Evolutionary conservation across 75 land plant species (phyloP), one percentile per base, ranked within the genome.

Genomic region (Picea sitchensis): DNA sequence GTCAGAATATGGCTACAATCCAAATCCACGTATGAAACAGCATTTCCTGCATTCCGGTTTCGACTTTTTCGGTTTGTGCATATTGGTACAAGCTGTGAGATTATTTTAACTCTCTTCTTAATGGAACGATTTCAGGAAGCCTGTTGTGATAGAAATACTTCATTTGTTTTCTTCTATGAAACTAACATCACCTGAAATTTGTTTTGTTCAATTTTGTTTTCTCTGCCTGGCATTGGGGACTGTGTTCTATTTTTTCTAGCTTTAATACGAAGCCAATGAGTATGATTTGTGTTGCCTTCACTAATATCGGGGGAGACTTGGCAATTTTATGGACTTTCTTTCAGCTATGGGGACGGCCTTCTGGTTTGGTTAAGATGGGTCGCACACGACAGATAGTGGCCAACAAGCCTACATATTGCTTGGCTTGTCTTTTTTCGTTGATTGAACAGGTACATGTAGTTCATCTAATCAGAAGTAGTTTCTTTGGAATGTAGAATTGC

Each of bases 391-490:
- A 83, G 32, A 58, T 73, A 57, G 87, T 75, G 77, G 86, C 76
- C 20, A 79, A 88, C 85, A 89, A 80, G 67, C 83, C 87, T 63
- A 82, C 65, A 78, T 95, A 95, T 75, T 93, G 98, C 83, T 76
- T 95, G 76, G 81, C 89, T 68, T 95, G 98, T 81, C 82, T 95
- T 58, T n/a, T 95, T 72, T 88, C 98, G n/a, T 88, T 95, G 59
- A 87, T 94, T 77, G 98, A 95, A 75, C 98, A 95, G 98, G 98
- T 84, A 83, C 73, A 44, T 8, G 14, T 17, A 20, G 44, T 44
- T 71, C 44, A 14, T 30, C 32, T 12, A 17, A 41, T 47, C 26
- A 71, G 54, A 6, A 71, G 54, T 41, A 41, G 51, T 20, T 44
- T 44, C 31, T 17, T 68, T 69, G 20, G 21, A 41, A 23, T 69